A percentile compares a stretch with the other conserved stretches of the same genome.
Conservation (phyloP, 768 basidiomycete genomes). For the Amanita inopinata region DNA sequence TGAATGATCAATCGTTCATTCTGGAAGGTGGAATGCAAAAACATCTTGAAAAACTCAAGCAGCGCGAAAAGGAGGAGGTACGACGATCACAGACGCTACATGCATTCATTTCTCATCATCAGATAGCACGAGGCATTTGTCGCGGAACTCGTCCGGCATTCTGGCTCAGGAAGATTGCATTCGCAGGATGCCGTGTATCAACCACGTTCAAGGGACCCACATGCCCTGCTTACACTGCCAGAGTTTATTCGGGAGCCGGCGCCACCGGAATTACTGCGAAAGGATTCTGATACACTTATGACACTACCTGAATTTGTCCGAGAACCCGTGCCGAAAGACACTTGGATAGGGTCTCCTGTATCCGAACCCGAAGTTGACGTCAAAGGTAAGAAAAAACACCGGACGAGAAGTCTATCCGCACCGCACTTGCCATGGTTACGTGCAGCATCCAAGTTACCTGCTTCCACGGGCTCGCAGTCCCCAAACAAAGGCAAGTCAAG, state of each 20-base stretch:
- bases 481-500: constrained; percentile 7
- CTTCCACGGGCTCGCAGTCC: neutral
- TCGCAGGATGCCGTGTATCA: constrained; percentile 68
- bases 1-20: constrained; percentile 62
- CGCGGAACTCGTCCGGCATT: constrained; percentile 61
- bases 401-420: constrained; percentile 48
- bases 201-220: constrained; percentile 34
- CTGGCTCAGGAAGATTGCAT: constrained; percentile 63
- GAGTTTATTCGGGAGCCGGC: constrained; percentile 55
- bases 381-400: constrained; percentile 24
- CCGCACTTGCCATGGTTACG: constrained; percentile 51
- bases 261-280: constrained; percentile 24
- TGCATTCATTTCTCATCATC: constrained; percentile 9
- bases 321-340: constrained; percentile 31
- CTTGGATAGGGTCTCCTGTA: constrained; percentile 12
- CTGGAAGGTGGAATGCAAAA: constrained; percentile 52
- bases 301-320: constrained; percentile 52
- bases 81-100: constrained; percentile 9
- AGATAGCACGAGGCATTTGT: constrained; percentile 66
- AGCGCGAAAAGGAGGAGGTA: constrained; percentile 59
- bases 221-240: constrained; percentile 44
- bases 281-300: constrained; percentile 38
- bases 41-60: constrained; percentile 42
- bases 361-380: constrained; percentile 14
- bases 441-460: constrained; percentile 20